Base-by-base conservation (phyloP, 2,329 filamentous ascomycete species). In the Lizonia empirigonia region DNA sequence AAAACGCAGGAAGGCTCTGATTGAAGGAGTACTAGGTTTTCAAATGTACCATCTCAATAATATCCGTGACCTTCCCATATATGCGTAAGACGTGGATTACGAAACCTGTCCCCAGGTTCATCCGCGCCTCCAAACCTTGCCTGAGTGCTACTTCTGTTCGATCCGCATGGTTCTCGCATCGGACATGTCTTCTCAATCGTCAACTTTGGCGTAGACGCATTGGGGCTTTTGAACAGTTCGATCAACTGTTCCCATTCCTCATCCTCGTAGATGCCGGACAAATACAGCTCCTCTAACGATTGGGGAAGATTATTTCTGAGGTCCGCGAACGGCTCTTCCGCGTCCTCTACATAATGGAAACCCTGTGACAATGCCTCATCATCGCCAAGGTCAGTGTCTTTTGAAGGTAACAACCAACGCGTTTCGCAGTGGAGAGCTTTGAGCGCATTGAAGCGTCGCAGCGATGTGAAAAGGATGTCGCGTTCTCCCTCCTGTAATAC, bases 241-340 rank as follows among this genome's bases (percentile, higher is more conserved):
- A 12, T 9, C 9, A 53, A 12, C n/a, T 35, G 7, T 2, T 44
- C 3, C 42, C 42, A 53, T 15, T 53, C 37, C 1, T 38, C 32
- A 9, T 20, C 23, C 8, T 33, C 27, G 16, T 40, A 26, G 18
- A 20, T 5, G 15, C 42, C 37, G 6, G 47, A 32, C n/a, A 53
- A 15, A 12, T 29, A 47, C 7, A 53, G 26, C 15, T 53, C 46
- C 29, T 53, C 42, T 13, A 53, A 23, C 9, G 42, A 47, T 13
- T 20, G 22, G 1, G 50, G 50, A 23, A 53, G 50, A 7, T 47
- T 47, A 9, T 46, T 33, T n/a, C 44, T 32, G 9, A 38, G 42
- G 7, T 53, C 50, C 8, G 12, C n/a, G 1, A 24, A 5, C 7
- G 35, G 8, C 10, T 22, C 27, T 3, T 7, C 10, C 15, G n/a